Percentiles rank a stretch among this genome's conserved stretches.
phyloP scores from a whole-genome alignment of 2,329 filamentous ascomycete species.

The Cytospora paraplurivora region DNA sequence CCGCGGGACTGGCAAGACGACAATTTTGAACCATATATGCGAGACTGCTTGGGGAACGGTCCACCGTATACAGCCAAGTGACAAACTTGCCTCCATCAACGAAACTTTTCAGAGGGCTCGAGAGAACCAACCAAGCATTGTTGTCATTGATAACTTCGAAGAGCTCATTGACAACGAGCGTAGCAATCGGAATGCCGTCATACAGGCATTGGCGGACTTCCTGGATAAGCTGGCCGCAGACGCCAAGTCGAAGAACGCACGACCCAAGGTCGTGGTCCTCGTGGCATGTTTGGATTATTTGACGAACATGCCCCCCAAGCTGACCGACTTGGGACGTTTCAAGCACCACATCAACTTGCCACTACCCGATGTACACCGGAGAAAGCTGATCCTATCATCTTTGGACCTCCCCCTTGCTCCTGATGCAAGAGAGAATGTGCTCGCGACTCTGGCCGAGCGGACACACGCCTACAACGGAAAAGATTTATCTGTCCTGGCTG shows the following conservation, averaged over 20 bases:
- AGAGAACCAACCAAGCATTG: slow-evolving; percentile 70
- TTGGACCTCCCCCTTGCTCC: slow-evolving; percentile 52
- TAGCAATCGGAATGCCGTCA: slow-evolving; percentile 51
- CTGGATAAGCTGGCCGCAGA: slow-evolving; percentile 52
- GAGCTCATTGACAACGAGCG: slow-evolving; percentile 65
- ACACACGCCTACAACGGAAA: slow-evolving; percentile 87
- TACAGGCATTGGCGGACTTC: slow-evolving; percentile 54
- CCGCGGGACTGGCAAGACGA: slow-evolving; percentile 81
- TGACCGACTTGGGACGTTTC: slow-evolving; percentile 69
- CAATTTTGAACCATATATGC: slow-evolving; percentile 69
- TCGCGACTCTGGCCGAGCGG: slow-evolving; percentile 66
- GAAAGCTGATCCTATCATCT: slow-evolving; percentile 73
- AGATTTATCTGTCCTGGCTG: slow-evolving; percentile 70
- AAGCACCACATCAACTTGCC: slow-evolving; percentile 70
- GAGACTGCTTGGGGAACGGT: slow-evolving; percentile 71
- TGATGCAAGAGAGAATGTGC: slow-evolving; percentile 52
- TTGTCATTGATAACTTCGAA: slow-evolving; percentile 79
- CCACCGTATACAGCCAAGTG: slow-evolving; percentile 58
- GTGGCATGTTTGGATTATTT: slow-evolving; percentile 72
- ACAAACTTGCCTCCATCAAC: slow-evolving; percentile 62
- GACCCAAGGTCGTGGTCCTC: slow-evolving; percentile 68
- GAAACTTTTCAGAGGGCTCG: slow-evolving; percentile 71
- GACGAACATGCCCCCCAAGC: slow-evolving; percentile 68
- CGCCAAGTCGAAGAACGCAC: slow-evolving; percentile 40
- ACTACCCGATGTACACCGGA: slow-evolving; percentile 70